Percentiles rank a stretch among this genome's conserved stretches.
phyloP scores from a whole-genome alignment of 805 yeast species.

The Schizosaccharomyces cryophilus region DNA sequence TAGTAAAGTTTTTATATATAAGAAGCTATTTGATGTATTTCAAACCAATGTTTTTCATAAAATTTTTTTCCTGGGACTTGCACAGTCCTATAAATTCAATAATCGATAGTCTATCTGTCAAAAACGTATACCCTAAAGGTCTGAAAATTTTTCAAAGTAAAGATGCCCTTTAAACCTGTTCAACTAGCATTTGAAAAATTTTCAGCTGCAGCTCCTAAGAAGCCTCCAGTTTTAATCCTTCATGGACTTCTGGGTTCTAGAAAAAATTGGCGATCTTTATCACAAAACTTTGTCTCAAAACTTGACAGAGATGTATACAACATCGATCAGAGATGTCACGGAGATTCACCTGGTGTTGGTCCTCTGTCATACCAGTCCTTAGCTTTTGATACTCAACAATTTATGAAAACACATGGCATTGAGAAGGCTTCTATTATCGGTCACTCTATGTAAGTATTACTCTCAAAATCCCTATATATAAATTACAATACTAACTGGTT shows the following conservation, averaged over 20 bases:
- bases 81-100: no score
- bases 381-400: conserved; percentile 65
- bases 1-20: no score
- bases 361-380: conserved; percentile 58
- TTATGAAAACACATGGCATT: conserved; percentile 25
- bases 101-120: no score
- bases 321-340: conserved; percentile 66
- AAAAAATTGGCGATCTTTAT: not conserved
- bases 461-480: no score
- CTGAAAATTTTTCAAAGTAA: no score
- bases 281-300: not conserved
- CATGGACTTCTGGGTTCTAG: conserved; percentile 2
- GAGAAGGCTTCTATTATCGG: conserved; percentile 16
- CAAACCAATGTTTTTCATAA: no score
- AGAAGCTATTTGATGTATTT: no score
- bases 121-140: no score
- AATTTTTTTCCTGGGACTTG: no score
- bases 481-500: not conserved
- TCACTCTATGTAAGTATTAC: conserved; percentile 17
- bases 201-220: not conserved
- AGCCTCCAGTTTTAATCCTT: not conserved
- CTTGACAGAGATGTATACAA: conserved; percentile 1
- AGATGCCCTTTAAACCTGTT: not conserved
- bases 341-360: conserved; percentile 57
- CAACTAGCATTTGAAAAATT: not conserved